Evolutionary conservation across 805 yeast genomes (phyloP), one percentile per base, ranked within the genome.

Genomic region (Barnettozyma vustinii): DNA sequence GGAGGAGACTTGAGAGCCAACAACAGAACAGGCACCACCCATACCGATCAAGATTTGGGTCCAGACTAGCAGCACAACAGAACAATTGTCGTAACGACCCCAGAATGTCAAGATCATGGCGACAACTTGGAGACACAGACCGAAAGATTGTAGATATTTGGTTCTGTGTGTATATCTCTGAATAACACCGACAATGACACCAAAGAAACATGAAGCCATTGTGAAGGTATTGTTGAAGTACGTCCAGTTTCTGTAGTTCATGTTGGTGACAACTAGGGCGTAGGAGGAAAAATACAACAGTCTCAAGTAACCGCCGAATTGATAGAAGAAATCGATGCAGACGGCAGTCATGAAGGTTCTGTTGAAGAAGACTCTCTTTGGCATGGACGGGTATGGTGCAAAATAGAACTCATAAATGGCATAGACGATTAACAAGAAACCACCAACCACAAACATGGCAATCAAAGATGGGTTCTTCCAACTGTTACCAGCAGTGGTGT

Each of bases 361-460:
- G 51, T 70, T 68, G 4, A 57, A 26, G 44, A 67, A 55, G 15
- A 64, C 64, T 49, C 71, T 57, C 45, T 53, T 62, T 21, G 74
- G 72, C 51, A 65, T 57, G 16, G 60, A 55, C 6, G 73, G 71
- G 53, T 53, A 62, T 30, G 70, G 69, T 12, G 70, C 65, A 32
- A 56, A 56, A 44, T 45, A 64, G 39, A 56, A 52, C 54, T 72
- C 75, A 59, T 67, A 70, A 35, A 67, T 26, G 9, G 57, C 59
- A 48, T 64, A 70, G 13, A 53, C 50, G 10, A 68, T 61, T 48
- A 71, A 58, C 10, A 70, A 49, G 4, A 62, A 45, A 26, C 64
- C 62, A 49, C 76, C 76, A 50, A 70, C 60, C 40, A 68, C 62
- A 25, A 69, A 51, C 75, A 71, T 68, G 21, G 68, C 75, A 53